Evolutionary conservation across 345 rosid species (phyloP).

Genomic region (Aurinia saxatilis): DNA sequence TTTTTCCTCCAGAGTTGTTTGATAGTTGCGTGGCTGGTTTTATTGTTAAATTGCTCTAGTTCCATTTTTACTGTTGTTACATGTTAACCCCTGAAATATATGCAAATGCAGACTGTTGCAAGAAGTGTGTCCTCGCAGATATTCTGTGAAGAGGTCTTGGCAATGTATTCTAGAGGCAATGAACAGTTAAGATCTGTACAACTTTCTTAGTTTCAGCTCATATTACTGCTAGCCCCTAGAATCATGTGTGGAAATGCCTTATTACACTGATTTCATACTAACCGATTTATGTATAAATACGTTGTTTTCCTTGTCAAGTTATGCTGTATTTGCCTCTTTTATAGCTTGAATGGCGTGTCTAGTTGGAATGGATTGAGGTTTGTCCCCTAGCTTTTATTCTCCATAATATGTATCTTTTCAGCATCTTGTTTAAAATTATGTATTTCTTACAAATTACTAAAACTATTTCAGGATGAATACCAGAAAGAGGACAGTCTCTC

Average conservation of each 20-base stretch:
- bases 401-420: not conserved
- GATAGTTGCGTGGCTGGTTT: slow-evolving; percentile 1
- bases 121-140: slow-evolving; percentile 64
- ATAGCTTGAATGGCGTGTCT: slow-evolving; percentile 84
- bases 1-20: not conserved
- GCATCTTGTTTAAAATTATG: not conserved
- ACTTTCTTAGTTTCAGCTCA: not conserved
- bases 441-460: not conserved
- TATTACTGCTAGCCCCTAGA: not conserved
- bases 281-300: not conserved
- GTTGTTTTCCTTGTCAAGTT: slow-evolving; percentile 39
- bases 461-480: slow-evolving; percentile 58
- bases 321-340: slow-evolving; percentile 82
- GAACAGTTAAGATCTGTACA: slow-evolving; percentile 67
- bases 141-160: slow-evolving; percentile 67
- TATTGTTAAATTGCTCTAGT: not conserved
- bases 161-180: slow-evolving; percentile 72
- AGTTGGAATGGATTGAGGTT: slow-evolving; percentile 85
- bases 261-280: not conserved
- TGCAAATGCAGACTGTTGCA: slow-evolving; percentile 48
- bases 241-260: not conserved
- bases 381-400: not conserved
- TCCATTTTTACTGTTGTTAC: not conserved
- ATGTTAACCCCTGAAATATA: slow-evolving; percentile 6
- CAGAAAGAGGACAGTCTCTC: slow-evolving; percentile 71